A percentile compares a stretch with the other conserved stretches of the same genome.
Evolutionary conservation across 2,329 filamentous ascomycete genomes (phyloP).

Genomic region (Aspergillus fumigatus): DNA sequence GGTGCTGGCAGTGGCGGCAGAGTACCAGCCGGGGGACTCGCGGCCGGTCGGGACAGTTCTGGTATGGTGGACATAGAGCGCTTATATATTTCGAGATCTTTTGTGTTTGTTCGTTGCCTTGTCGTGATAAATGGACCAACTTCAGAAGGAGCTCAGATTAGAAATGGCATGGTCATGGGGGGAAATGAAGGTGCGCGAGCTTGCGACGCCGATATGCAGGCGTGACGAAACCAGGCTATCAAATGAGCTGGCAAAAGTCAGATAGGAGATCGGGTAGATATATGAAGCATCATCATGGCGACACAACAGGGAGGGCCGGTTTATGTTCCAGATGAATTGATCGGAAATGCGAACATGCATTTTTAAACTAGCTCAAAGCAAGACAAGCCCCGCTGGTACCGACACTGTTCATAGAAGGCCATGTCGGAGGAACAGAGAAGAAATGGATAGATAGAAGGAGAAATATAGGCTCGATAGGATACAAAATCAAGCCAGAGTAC

Average conservation of each 20-base stretch:
- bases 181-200: neutral
- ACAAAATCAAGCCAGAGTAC: neutral
- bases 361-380: neutral
- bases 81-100: neutral
- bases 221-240: neutral
- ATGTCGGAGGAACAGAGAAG: neutral
- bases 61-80: slow-evolving; percentile 57
- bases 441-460: neutral
- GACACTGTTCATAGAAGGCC: neutral
- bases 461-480: neutral
- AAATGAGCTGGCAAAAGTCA: neutral
- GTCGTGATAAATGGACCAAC: neutral
- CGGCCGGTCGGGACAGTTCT: slow-evolving; percentile 55
- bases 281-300: neutral
- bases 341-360: neutral
- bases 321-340: neutral
- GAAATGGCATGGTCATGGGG: neutral
- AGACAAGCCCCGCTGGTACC: neutral
- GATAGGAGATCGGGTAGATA: neutral
- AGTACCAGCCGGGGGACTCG: slow-evolving; percentile 66
- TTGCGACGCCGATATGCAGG: neutral
- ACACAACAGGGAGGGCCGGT: neutral
- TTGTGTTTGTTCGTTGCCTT: neutral
- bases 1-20: slow-evolving; percentile 69
- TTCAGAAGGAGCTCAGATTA: neutral